A percentile compares a stretch with the other conserved stretches of the same genome.
Conservation (phyloP, 2,329 filamentous ascomycete species). For the Tolypocladium album region DNA sequence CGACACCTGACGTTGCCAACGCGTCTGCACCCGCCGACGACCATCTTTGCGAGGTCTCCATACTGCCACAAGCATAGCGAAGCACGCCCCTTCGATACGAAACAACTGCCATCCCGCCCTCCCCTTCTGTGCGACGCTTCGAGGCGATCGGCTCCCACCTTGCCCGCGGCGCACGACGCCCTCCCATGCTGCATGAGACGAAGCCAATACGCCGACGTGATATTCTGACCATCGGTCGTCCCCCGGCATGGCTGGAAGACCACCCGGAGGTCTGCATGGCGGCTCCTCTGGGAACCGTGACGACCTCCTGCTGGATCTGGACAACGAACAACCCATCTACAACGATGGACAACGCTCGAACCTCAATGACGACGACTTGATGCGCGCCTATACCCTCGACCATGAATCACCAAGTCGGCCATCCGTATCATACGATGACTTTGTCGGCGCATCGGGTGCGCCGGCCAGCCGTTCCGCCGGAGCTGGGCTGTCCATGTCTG, state of each 20-base stretch:
- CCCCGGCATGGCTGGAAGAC: conserved; percentile 51
- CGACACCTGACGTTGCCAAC: neutral
- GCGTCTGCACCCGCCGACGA: neutral
- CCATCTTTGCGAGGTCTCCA: neutral
- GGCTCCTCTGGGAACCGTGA: conserved; percentile 36
- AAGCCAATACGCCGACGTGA: conserved; percentile 15
- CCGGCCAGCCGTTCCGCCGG: conserved; percentile 29
- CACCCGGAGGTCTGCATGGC: conserved; percentile 35
- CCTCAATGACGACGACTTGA: conserved; percentile 71
- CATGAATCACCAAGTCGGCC: conserved; percentile 58
- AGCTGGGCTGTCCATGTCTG: conserved; percentile 11
- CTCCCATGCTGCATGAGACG: conserved; percentile 21
- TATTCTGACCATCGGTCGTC: conserved; percentile 23
- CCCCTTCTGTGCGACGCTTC: neutral
- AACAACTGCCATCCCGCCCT: neutral
- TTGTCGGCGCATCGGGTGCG: conserved; percentile 56
- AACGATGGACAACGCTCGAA: conserved; percentile 65
- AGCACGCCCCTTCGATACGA: neutral
- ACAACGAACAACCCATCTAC: conserved; percentile 62
- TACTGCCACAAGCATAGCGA: neutral
- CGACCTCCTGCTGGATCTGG: conserved; percentile 64
- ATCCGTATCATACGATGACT: conserved; percentile 90
- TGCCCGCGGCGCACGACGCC: neutral
- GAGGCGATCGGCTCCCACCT: neutral
- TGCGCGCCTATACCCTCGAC: conserved; percentile 64